These are phyloP conservation scores for Trichoderma arundinaceum DNA, from an alignment of 2,329 filamentous ascomycete species.

Conservation along the genomic window DNA sequence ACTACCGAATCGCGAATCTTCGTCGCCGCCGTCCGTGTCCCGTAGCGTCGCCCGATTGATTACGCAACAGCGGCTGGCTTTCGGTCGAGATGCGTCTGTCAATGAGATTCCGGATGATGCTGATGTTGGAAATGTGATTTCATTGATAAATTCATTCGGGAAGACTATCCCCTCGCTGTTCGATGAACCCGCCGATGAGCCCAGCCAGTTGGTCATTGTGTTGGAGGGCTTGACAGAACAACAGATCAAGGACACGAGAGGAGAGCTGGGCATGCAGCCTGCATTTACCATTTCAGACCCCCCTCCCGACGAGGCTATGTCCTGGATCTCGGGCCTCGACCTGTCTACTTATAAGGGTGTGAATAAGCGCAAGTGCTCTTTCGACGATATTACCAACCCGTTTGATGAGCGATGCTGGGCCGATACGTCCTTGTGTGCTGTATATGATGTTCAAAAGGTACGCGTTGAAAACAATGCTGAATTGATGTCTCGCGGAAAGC, in stretches of 20 bases:
- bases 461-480: not conserved
- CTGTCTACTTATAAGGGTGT: constrained; percentile 49
- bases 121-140: constrained; percentile 56
- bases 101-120: constrained; percentile 52
- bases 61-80: constrained; percentile 61
- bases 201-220: constrained; percentile 64
- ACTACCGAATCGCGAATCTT: constrained; percentile 45
- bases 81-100: constrained; percentile 54
- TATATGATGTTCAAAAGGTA: constrained; percentile 54
- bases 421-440: constrained; percentile 50
- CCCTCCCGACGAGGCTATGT: constrained; percentile 51
- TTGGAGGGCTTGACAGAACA: constrained; percentile 61
- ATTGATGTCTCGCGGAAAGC: not conserved
- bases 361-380: constrained; percentile 46
- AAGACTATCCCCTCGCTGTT: constrained; percentile 60
- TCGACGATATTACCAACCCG: constrained; percentile 51
- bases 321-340: constrained; percentile 51
- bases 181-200: constrained; percentile 41
- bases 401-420: constrained; percentile 54
- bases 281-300: constrained; percentile 57
- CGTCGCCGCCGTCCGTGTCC: constrained; percentile 51
- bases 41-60: constrained; percentile 63
- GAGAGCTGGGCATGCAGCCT: constrained; percentile 45
- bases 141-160: constrained; percentile 65
- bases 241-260: constrained; percentile 53